Evolutionary conservation across 83 land plant species (phyloP).

Genomic region (Picea abies): DNA sequence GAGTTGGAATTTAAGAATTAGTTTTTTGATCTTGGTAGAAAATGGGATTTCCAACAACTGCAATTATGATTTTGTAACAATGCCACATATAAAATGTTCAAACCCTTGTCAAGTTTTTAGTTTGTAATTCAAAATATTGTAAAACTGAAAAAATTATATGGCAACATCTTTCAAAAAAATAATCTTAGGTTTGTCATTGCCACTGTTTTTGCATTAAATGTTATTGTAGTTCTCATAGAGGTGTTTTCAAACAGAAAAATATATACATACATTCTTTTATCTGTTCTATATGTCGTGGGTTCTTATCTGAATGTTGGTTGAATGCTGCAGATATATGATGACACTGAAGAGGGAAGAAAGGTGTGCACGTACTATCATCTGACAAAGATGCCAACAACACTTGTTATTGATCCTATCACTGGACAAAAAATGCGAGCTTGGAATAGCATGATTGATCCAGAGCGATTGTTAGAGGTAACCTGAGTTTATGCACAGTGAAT

Average conservation of each 20-base stretch:
- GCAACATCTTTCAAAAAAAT: not conserved
- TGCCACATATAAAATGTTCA: no score
- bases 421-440: constrained; percentile 97
- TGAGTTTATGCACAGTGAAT: not conserved
- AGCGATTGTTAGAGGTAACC: constrained; percentile 87
- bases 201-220: not conserved
- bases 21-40: no score
- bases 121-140: no score
- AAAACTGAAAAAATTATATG: no score
- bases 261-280: not conserved
- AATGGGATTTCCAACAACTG: no score
- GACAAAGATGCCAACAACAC: constrained; percentile 66
- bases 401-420: constrained; percentile 94
- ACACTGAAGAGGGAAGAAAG: constrained; percentile 92
- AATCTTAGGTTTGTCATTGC: not conserved
- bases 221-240: no score
- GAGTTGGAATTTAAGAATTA: no score
- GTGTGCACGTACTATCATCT: constrained; percentile 96
- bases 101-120: no score
- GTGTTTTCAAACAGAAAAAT: no score
- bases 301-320: not conserved
- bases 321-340: constrained; percentile 80
- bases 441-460: constrained; percentile 91
- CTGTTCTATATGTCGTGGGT: not conserved
- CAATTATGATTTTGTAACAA: no score